These are phyloP conservation scores for Pseudogymnoascus sp. DNA, from an alignment of 2,329 filamentous ascomycete genomes.

Conservation along the genomic window DNA sequence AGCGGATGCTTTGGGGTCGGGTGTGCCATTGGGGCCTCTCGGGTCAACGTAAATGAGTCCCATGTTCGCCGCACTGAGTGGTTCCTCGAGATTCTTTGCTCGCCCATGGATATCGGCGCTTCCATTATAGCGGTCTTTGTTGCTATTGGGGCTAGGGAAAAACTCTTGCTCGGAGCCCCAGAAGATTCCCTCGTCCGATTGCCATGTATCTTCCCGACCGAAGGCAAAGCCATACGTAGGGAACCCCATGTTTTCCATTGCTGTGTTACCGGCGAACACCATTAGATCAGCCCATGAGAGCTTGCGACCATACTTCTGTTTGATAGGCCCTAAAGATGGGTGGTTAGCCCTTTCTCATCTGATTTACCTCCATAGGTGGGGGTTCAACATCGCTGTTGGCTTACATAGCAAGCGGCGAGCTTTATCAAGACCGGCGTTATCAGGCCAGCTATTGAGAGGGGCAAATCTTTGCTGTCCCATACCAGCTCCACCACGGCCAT, in stretches of 20 bases:
- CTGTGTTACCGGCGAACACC: constrained; percentile 51
- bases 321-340: constrained; percentile 42
- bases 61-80: constrained; percentile 50
- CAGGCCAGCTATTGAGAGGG: constrained; percentile 56
- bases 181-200: constrained; percentile 54
- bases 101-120: constrained; percentile 29
- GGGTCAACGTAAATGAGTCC: constrained; percentile 58
- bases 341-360: not conserved
- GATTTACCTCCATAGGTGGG: not conserved
- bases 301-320: constrained; percentile 57
- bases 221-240: constrained; percentile 50
- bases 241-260: constrained; percentile 53
- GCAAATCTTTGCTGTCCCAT: constrained; percentile 54
- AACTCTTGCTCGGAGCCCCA: constrained; percentile 53
- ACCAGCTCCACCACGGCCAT: constrained; percentile 53
- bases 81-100: constrained; percentile 35
- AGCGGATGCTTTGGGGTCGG: constrained; percentile 47
- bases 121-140: constrained; percentile 45
- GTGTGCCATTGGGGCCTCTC: constrained; percentile 50
- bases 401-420: constrained; percentile 47
- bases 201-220: constrained; percentile 50
- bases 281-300: constrained; percentile 55
- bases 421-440: constrained; percentile 55
- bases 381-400: not conserved
- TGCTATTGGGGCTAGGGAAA: constrained; percentile 40